Percentiles rank a stretch among this genome's conserved stretches.
Conservation (phyloP, 2,329 filamentous ascomycete species). For the Colletotrichum horii region DNA sequence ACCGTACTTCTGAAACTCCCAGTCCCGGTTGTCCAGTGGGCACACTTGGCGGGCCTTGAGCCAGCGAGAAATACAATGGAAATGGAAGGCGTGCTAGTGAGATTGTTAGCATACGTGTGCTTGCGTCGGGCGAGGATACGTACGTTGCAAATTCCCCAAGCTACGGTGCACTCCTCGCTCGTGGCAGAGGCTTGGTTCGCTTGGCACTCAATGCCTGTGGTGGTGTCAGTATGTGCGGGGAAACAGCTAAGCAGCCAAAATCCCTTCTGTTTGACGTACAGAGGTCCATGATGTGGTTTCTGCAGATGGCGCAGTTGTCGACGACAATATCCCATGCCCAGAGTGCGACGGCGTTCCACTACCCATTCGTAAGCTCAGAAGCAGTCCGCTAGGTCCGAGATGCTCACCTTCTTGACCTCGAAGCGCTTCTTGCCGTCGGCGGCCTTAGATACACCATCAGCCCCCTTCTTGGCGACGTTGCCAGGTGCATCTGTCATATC, state of each 20-base stretch:
- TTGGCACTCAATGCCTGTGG: slow-evolving; percentile 91
- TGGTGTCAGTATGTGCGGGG: not conserved
- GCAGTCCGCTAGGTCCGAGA: not conserved
- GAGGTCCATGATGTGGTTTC: slow-evolving; percentile 99
- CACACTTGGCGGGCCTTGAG: slow-evolving; percentile 99
- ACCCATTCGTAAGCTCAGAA: slow-evolving; percentile 23
- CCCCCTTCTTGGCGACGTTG: slow-evolving; percentile 57
- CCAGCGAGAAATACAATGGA: slow-evolving; percentile 99
- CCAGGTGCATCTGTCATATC: slow-evolving; percentile 90
- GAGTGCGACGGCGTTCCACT: slow-evolving; percentile 98
- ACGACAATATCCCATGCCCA: slow-evolving; percentile 99
- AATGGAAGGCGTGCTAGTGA: slow-evolving; percentile 93
- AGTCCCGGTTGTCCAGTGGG: slow-evolving; percentile 95
- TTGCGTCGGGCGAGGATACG: slow-evolving; percentile 40
- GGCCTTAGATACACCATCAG: slow-evolving; percentile 53
- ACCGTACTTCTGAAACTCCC: slow-evolving; percentile 99
- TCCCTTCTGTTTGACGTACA: slow-evolving; percentile 60
- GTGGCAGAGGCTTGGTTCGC: slow-evolving; percentile 97
- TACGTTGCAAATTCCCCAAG: slow-evolving; percentile 99
- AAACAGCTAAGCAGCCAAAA: not conserved
- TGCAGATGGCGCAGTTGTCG: slow-evolving; percentile 98
- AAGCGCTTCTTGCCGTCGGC: slow-evolving; percentile 88
- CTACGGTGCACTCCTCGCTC: slow-evolving; percentile 97
- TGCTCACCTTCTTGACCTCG: slow-evolving; percentile 92
- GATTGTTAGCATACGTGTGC: not conserved